These are phyloP conservation scores for Coemansia reversa DNA, from an alignment of 192 early-diverging fungal genomes.

Conservation along the genomic window DNA sequence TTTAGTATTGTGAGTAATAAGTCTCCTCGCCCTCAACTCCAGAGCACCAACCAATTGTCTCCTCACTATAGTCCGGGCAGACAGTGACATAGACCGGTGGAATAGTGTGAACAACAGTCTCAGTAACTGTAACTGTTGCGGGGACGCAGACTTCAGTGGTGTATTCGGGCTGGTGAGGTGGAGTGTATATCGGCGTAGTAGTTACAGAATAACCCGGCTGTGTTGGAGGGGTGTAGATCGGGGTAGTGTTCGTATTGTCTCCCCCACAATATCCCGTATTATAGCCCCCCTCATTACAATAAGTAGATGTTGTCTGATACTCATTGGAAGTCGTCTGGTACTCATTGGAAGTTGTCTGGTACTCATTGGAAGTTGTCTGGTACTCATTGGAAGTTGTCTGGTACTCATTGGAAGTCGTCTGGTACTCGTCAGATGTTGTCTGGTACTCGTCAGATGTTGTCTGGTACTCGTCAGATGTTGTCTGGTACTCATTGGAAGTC, in stretches of 20 bases:
- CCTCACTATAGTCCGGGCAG: conserved; percentile 14
- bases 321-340: conserved; percentile 12
- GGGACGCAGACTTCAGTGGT: conserved; percentile 21
- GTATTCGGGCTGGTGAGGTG: conserved; percentile 16
- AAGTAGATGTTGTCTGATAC: background rate
- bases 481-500: conserved; percentile 15
- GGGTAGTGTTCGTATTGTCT: too few relatives aligned
- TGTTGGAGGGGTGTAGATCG: background rate
- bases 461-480: too few relatives aligned
- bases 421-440: too few relatives aligned
- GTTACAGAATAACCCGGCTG: conserved; percentile 2
- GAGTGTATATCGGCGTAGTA: background rate
- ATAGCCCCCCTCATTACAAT: too few relatives aligned
- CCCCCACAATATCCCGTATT: too few relatives aligned
- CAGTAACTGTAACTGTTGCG: conserved; percentile 20
- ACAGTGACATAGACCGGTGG: conserved; percentile 17
- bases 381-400: conserved; percentile 4
- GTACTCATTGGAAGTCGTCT: conserved; percentile 7
- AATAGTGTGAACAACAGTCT: conserved; percentile 12
- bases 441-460: too few relatives aligned
- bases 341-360: conserved; percentile 2
- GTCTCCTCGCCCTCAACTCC: conserved; percentile 14
- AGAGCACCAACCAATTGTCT: conserved; percentile 33
- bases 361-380: conserved; percentile 7
- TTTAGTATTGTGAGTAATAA: background rate